These are phyloP conservation scores for Fraxinus angustifolia DNA, from an alignment of 305 asterid species.

Conservation along the genomic window DNA sequence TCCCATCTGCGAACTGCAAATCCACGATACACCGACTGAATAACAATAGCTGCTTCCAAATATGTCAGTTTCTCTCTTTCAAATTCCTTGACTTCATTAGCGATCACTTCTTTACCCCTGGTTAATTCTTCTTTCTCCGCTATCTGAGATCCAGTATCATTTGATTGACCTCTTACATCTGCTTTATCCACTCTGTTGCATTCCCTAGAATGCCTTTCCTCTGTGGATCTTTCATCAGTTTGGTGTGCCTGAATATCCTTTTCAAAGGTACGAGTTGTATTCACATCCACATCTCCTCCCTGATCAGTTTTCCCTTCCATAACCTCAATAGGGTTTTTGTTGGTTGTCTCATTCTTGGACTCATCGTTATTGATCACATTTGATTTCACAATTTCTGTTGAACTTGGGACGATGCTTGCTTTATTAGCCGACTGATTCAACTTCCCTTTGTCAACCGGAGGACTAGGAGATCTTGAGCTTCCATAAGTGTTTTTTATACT, in stretches of 20 bases:
- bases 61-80: conserved; percentile 30
- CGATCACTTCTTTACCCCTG: conserved; percentile 9
- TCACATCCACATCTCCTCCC: conserved; percentile 9
- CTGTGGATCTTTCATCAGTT: conserved; percentile 12
- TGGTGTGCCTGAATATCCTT: conserved; percentile 1
- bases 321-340: conserved; percentile 31
- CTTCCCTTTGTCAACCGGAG: conserved; percentile 38
- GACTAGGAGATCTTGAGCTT: conserved; percentile 50
- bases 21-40: conserved; percentile 70
- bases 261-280: background rate
- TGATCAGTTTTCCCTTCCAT: conserved; percentile 29
- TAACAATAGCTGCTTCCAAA: conserved; percentile 55
- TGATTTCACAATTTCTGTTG: conserved; percentile 6
- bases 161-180: conserved; percentile 17
- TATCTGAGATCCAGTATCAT: conserved; percentile 21
- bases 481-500: conserved; percentile 41
- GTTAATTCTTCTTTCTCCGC: conserved; percentile 17
- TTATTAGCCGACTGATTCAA: conserved; percentile 11
- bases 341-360: conserved; percentile 22
- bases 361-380: conserved; percentile 16
- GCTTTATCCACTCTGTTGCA: conserved; percentile 14
- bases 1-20: conserved; percentile 60
- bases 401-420: background rate
- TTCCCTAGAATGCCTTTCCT: conserved; percentile 9
- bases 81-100: conserved; percentile 15